phyloP scores from a whole-genome alignment of 169 alveolate genomes.

The Neospora caninum region DNA sequence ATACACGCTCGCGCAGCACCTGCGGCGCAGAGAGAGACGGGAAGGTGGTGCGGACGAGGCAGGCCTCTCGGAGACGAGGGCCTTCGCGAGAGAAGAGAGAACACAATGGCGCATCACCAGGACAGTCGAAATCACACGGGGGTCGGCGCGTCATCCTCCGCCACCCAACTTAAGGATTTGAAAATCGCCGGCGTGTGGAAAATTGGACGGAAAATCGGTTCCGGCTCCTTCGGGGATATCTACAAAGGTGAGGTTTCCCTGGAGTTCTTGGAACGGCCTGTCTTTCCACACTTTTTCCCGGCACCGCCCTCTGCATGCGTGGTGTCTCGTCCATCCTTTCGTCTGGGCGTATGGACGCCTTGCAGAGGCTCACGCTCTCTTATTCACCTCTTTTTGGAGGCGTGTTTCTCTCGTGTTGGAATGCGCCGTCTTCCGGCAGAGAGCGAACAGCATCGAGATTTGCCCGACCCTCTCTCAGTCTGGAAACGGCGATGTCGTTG shows the following conservation, averaged over 20 bases:
- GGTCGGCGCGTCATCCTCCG: background rate
- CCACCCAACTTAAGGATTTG: slow-evolving; percentile 85
- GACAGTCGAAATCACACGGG: background rate
- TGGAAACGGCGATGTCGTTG: too few species aligned
- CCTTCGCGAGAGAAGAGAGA: background rate
- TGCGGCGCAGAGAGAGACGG: too few species aligned
- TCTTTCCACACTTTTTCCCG: background rate
- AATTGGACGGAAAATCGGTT: slow-evolving; percentile 96
- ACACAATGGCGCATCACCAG: background rate
- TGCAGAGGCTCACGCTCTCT: background rate
- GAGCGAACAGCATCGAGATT: too few species aligned
- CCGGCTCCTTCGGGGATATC: slow-evolving; percentile 98
- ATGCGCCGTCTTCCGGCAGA: too few species aligned
- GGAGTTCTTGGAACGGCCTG: background rate
- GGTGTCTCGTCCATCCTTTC: background rate
- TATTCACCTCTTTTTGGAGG: background rate
- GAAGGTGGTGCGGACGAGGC: too few species aligned
- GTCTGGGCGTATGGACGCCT: background rate
- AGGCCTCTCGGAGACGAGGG: background rate
- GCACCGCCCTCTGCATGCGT: background rate
- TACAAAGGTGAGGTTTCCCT: slow-evolving; percentile 81
- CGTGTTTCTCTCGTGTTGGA: too few species aligned
- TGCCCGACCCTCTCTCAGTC: too few species aligned
- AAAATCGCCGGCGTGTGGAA: slow-evolving; percentile 96
- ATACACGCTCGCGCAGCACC: too few species aligned